phyloP scores from a whole-genome alignment of 2,329 filamentous ascomycete species.

The Neoarthrinium moseri region DNA sequence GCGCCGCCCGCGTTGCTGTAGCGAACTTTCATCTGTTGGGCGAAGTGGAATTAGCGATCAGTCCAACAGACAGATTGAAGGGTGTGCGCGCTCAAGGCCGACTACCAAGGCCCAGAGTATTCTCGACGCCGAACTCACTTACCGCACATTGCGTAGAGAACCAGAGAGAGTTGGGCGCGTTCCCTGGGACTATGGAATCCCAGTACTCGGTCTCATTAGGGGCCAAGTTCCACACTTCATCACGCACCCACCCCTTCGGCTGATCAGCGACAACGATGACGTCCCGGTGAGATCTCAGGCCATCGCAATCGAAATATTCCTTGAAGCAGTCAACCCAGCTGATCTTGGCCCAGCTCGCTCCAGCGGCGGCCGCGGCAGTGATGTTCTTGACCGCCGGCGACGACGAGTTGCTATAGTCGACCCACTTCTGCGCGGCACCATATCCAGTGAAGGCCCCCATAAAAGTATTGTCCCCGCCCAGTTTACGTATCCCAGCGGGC shows the following conservation, averaged over 20 bases:
- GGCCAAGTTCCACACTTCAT: slow-evolving; percentile 17
- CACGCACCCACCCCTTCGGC: slow-evolving; percentile 17
- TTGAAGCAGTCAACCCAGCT: slow-evolving; percentile 7
- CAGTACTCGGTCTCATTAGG: slow-evolving; percentile 15
- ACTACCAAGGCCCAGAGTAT: not conserved
- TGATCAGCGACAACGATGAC: slow-evolving; percentile 7
- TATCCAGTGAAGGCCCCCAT: not conserved
- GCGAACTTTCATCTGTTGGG: too few species aligned
- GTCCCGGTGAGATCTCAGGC: not conserved
- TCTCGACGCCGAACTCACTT: not conserved
- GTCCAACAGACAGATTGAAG: too few species aligned
- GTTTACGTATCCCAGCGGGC: not conserved
- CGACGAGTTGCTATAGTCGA: too few species aligned
- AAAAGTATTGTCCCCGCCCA: not conserved
- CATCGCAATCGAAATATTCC: not conserved
- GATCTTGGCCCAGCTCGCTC: not conserved
- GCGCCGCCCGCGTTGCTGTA: too few species aligned
- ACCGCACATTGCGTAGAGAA: not conserved
- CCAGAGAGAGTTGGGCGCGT: not conserved
- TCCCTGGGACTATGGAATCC: slow-evolving; percentile 16
- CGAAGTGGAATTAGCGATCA: too few species aligned
- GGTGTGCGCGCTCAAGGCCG: too few species aligned
- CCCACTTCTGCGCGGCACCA: not conserved
- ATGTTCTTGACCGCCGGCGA: too few species aligned
- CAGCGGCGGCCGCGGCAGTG: not conserved